phyloP scores from a whole-genome alignment of 148 eudicot species.

The Vaccinium macrocarpon region DNA sequence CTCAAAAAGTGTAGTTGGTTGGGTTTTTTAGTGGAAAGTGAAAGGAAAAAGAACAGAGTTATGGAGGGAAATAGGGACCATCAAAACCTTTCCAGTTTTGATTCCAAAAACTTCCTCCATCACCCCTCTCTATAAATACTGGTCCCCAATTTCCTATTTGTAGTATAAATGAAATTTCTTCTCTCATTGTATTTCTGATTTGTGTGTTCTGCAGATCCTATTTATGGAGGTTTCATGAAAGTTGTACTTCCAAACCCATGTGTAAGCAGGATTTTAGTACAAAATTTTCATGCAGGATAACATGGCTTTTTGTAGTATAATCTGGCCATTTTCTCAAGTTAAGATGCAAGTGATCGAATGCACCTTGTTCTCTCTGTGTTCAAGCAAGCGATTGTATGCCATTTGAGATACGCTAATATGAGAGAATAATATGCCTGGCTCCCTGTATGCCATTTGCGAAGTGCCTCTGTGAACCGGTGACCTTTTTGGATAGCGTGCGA shows the following conservation, averaged over 20 bases:
- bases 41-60: conserved; percentile 12
- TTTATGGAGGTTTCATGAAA: neutral
- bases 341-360: no score
- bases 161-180: neutral
- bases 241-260: neutral
- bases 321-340: no score
- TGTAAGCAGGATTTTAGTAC: neutral
- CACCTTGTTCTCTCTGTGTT: no score
- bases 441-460: conserved; percentile 46
- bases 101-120: conserved; percentile 10
- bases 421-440: conserved; percentile 38
- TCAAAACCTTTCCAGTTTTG: conserved; percentile 3
- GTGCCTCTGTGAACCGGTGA: conserved; percentile 16
- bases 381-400: no score
- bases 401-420: no score
- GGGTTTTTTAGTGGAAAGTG: conserved; percentile 21
- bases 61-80: conserved; percentile 17
- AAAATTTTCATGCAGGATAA: neutral
- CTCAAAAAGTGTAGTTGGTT: conserved; percentile 30
- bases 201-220: neutral
- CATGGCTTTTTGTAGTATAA: neutral
- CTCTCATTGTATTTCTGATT: neutral
- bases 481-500: conserved; percentile 35
- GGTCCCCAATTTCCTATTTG: neutral
- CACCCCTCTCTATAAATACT: conserved; percentile 4